phyloP scores from a whole-genome alignment of 2,329 filamentous ascomycete species.

The Fusarium buxicola region DNA sequence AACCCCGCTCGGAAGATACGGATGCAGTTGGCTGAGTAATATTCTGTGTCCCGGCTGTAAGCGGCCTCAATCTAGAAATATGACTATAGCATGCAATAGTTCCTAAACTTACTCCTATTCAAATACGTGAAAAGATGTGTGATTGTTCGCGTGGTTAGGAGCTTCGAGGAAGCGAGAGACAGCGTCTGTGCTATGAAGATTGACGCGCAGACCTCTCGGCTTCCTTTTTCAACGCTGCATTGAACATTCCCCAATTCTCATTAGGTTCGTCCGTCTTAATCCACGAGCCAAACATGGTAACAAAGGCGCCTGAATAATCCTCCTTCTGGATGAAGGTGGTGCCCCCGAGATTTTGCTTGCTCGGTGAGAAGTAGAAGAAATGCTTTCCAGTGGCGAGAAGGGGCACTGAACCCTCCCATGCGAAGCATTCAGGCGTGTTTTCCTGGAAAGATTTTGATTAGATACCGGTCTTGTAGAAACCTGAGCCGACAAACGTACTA shows the following conservation, averaged over 20 bases:
- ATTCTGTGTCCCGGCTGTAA: too few species aligned
- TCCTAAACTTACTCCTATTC: too few species aligned
- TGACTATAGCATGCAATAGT: too few species aligned
- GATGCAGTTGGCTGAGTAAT: constrained; percentile 2
- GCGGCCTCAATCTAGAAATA: too few species aligned
- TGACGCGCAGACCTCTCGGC: constrained; percentile 7
- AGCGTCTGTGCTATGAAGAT: too few species aligned
- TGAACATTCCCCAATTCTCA: constrained; percentile 26
- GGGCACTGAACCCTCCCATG: constrained; percentile 24
- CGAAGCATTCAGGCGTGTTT: constrained; percentile 18
- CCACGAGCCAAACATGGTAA: constrained; percentile 12
- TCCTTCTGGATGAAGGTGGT: constrained; percentile 32
- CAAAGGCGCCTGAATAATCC: constrained; percentile 14
- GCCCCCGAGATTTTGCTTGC: constrained; percentile 21
- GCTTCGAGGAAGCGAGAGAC: too few species aligned
- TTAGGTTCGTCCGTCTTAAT: constrained; percentile 18
- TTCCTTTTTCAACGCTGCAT: constrained; percentile 23
- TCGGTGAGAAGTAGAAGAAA: constrained; percentile 27
- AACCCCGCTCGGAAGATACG: constrained; percentile 27
- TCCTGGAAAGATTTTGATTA: background rate
- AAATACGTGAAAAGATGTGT: too few species aligned
- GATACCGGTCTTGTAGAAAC: background rate
- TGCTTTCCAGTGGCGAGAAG: constrained; percentile 15
- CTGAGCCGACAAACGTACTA: constrained; percentile 1
- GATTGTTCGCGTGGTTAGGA: too few species aligned